Base-by-base conservation (phyloP, 331 rosid species). In the Saraca asoca region DNA sequence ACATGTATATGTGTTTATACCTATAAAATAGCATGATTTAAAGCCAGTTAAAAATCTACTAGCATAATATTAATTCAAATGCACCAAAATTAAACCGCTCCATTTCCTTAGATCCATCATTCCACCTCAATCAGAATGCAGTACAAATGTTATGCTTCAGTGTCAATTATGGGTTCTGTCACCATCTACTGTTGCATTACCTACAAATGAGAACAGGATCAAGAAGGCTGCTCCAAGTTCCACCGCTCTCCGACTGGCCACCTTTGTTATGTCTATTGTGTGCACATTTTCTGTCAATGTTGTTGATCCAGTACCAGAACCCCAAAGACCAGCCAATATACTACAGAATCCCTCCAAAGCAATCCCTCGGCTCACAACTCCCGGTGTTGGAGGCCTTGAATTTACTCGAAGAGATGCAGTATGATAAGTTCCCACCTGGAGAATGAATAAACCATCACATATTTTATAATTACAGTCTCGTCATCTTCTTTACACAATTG, bases 271-370 rank as follows among this genome's bases (percentile, higher is more conserved):
- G 59, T 80, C 76, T 75, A 93, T 85, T 9, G 97, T 87, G 68
- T 93, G 83, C 56, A 76, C 45, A 72, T 93, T 93, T 83, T 93
- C 98, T 46, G 98, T 93, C 80, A 93, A 86, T 43, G 98, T 93
- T 10, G 97, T 85, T 64, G 97, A 76, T 37, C 98, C 98, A 34
- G 96, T 85, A 55, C 98, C 97, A 16, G 97, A 76, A 70, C 98
- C 98, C 97, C 95, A 93, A 64, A 90, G 63, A 60, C 97, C 98
- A 44, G 96, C 91, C 74, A 93, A 75, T 70, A 93, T 79, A 70
- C 98, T 84, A 73, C 98, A 93, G 76, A 93, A 86, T 63, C 98
- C 98, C 83, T 93, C 98, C 75, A 93, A 39, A 11, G 91, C 98
- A 80, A 93, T 90, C 63, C 98, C 98, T 78, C 98, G 76, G 79